Percentiles rank a stretch among this genome's conserved stretches.
Evolutionary conservation across 129 eudicot species (phyloP).

Genomic region (Pseudognaphalium luteoalbum): DNA sequence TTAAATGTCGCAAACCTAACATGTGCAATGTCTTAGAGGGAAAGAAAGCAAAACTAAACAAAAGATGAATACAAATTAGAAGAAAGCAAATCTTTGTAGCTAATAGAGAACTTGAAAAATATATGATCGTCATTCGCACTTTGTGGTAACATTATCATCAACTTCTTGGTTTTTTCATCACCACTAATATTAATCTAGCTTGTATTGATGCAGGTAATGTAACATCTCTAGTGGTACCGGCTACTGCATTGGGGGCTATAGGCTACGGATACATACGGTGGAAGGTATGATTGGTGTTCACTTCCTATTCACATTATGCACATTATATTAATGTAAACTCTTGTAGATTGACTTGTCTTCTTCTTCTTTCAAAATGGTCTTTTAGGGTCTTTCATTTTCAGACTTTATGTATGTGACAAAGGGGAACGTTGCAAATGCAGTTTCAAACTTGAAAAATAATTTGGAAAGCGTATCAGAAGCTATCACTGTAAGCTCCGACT

Average conservation of each 20-base stretch:
- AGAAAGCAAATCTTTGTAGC: too few species aligned
- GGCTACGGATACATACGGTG: slow-evolving; percentile 94
- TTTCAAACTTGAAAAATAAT: slow-evolving; percentile 65
- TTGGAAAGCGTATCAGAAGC: slow-evolving; percentile 67
- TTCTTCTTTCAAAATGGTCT: slow-evolving; percentile 23
- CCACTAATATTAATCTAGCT: background rate
- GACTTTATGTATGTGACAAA: slow-evolving; percentile 86
- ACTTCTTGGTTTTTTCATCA: background rate
- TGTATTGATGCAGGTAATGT: slow-evolving; percentile 34
- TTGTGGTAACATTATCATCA: background rate
- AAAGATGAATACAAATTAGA: too few species aligned
- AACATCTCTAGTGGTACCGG: slow-evolving; percentile 63
- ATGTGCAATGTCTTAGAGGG: too few species aligned
- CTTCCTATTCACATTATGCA: background rate
- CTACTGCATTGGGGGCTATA: slow-evolving; percentile 71
- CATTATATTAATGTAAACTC: background rate
- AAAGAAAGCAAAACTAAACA: too few species aligned
- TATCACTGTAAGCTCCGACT: slow-evolving; percentile 51
- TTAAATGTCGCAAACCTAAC: too few species aligned
- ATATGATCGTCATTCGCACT: too few species aligned
- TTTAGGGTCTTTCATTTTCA: slow-evolving; percentile 70
- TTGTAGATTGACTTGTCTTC: background rate
- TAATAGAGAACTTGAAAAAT: too few species aligned
- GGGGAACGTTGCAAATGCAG: slow-evolving; percentile 61
- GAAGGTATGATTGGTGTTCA: slow-evolving; percentile 51